Conservation (phyloP, 495 filamentous ascomycete species). For the Sordaria brevicollis region DNA sequence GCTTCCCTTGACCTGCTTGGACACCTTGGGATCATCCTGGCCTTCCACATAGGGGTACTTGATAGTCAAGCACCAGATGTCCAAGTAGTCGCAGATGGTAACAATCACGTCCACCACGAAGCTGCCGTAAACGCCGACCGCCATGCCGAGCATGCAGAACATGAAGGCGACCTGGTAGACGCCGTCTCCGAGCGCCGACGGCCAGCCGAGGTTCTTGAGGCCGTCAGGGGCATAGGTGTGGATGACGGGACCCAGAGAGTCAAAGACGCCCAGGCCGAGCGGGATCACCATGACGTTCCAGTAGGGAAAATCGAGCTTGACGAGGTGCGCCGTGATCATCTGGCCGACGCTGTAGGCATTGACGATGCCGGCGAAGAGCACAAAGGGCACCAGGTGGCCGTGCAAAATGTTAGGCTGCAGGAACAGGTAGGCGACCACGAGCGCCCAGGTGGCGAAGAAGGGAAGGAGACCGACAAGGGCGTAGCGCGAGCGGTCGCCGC, state of each 20-base stretch:
- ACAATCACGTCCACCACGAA: slow-evolving; percentile 94
- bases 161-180: slow-evolving; percentile 78
- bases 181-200: slow-evolving; percentile 59
- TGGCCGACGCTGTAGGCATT: slow-evolving; percentile 91
- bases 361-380: slow-evolving; percentile 73
- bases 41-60: slow-evolving; percentile 58
- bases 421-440: slow-evolving; percentile 67
- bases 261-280: slow-evolving; percentile 61
- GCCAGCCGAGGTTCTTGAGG: slow-evolving; percentile 56
- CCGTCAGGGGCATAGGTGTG: slow-evolving; percentile 38
- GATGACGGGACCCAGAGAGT: slow-evolving; percentile 61
- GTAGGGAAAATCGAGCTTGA: slow-evolving; percentile 76
- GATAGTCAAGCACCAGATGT: slow-evolving; percentile 97
- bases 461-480: slow-evolving; percentile 77
- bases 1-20: slow-evolving; percentile 4
- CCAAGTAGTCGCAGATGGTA: slow-evolving; percentile 93
- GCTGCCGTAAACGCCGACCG: slow-evolving; percentile 82
- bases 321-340: slow-evolving; percentile 89
- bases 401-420: slow-evolving; percentile 75
- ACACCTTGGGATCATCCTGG: slow-evolving; percentile 15
- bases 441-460: slow-evolving; percentile 61
- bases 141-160: slow-evolving; percentile 70
- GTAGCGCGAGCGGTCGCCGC: slow-evolving; percentile 54
- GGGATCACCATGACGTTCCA: slow-evolving; percentile 66
- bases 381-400: slow-evolving; percentile 76